These are phyloP conservation scores for Mycena vitilis DNA, from an alignment of 768 basidiomycete species.

Conservation along the genomic window DNA sequence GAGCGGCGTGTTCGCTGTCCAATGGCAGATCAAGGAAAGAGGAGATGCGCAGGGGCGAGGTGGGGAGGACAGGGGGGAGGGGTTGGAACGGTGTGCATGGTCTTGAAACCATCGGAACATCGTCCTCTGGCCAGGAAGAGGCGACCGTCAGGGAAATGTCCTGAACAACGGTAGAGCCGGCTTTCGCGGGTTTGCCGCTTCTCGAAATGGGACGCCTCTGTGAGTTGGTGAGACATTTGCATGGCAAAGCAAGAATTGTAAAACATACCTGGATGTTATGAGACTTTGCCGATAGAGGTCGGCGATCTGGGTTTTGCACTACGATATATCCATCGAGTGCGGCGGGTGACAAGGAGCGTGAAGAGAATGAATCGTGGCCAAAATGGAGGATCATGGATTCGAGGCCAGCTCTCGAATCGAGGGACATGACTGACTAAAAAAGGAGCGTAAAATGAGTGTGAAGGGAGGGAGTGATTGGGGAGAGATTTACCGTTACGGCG, in stretches of 20 bases:
- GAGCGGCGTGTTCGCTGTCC: conserved; percentile 20
- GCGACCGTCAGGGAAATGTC: conserved; percentile 15
- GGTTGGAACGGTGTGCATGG: conserved; percentile 38
- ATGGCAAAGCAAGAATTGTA: conserved; percentile 13
- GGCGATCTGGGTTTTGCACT: conserved; percentile 38
- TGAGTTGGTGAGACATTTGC: conserved; percentile 2
- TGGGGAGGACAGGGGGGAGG: conserved; percentile 40
- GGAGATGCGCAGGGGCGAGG: conserved; percentile 53
- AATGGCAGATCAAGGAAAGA: conserved; percentile 48
- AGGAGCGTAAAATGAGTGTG: conserved; percentile 2
- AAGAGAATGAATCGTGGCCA: conserved; percentile 31
- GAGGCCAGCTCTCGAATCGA: conserved; percentile 57
- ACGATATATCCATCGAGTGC: conserved; percentile 33
- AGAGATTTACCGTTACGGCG: conserved; percentile 18
- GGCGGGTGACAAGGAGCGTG: conserved; percentile 43
- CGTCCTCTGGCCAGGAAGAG: conserved; percentile 12
- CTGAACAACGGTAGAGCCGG: not conserved
- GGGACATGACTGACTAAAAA: conserved; percentile 43
- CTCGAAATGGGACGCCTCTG: conserved; percentile 16
- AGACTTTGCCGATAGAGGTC: conserved; percentile 48
- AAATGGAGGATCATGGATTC: conserved; percentile 53
- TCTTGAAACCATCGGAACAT: conserved; percentile 21
- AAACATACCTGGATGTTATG: conserved; percentile 41
- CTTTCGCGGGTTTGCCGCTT: conserved; percentile 21
- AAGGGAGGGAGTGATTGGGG: conserved; percentile 9